Evolutionary conservation across 2,329 filamentous ascomycete species (phyloP).

Genomic region (Ophiostoma himal-ulmi): DNA sequence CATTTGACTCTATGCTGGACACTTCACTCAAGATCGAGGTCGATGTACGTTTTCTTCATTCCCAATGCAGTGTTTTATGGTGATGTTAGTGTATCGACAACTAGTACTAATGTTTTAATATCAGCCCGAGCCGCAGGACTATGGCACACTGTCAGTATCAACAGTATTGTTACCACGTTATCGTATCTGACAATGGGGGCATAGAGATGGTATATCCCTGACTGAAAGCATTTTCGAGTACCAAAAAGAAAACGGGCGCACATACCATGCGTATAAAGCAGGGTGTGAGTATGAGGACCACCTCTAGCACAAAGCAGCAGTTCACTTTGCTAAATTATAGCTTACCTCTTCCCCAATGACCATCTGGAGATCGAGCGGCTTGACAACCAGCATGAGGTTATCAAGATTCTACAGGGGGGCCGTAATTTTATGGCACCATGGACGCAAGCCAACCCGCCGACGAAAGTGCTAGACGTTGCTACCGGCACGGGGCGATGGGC

Average conservation of each 20-base stretch:
- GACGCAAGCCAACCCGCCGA: conserved; percentile 29
- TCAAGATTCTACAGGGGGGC: conserved; percentile 32
- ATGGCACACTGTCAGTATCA: background rate
- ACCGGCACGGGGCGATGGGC: conserved; percentile 59
- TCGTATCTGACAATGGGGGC: background rate
- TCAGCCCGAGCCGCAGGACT: background rate
- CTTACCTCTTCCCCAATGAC: conserved; percentile 36
- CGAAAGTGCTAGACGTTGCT: conserved; percentile 36
- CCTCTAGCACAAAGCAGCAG: background rate
- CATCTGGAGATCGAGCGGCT: conserved; percentile 31
- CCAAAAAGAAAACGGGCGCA: conserved; percentile 32
- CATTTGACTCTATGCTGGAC: conserved; percentile 24
- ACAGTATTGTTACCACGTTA: too few relatives aligned
- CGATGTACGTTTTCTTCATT: conserved; percentile 26
- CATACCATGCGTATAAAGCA: conserved; percentile 33
- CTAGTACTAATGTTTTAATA: background rate
- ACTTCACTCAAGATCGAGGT: conserved; percentile 27
- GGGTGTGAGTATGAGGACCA: conserved; percentile 29
- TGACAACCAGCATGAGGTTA: conserved; percentile 32
- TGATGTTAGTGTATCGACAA: background rate
- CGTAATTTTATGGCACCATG: conserved; percentile 33
- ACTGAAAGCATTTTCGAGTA: conserved; percentile 32
- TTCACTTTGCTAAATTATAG: conserved; percentile 22
- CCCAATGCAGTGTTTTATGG: background rate
- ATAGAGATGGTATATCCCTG: conserved; percentile 25